Evolutionary conservation across 169 alveolate species (phyloP).

Genomic region (Amoebophrya sp.): DNA sequence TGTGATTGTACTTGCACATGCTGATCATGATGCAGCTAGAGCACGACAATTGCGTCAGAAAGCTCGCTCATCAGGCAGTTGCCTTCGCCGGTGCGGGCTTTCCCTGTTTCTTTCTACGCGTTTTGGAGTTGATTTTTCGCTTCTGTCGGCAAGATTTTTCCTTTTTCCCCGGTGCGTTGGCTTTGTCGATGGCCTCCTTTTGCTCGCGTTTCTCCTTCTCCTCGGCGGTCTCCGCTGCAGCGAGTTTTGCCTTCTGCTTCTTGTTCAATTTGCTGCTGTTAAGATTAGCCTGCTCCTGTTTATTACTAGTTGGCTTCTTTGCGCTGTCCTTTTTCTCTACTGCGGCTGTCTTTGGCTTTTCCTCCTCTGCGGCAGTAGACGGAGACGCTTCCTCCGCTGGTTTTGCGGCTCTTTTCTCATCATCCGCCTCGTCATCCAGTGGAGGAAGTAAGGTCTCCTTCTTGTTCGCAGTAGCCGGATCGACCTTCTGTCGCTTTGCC

Average conservation of each 20-base stretch:
- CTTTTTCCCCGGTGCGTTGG: background rate
- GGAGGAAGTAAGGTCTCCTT: too few relatives aligned
- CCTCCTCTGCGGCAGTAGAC: too few relatives aligned
- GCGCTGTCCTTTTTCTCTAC: background rate
- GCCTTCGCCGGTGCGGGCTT: too few relatives aligned
- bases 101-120: background rate
- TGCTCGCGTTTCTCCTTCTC: background rate
- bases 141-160: background rate
- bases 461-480: background rate
- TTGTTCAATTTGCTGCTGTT: background rate
- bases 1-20: too few relatives aligned
- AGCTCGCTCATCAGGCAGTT: too few relatives aligned
- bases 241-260: background rate
- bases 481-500: background rate
- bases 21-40: too few relatives aligned
- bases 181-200: background rate
- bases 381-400: too few relatives aligned
- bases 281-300: background rate
- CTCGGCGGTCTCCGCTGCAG: background rate
- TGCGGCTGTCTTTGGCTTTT: background rate
- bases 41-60: too few relatives aligned
- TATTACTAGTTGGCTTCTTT: background rate
- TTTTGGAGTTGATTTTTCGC: background rate
- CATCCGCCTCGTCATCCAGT: too few relatives aligned
- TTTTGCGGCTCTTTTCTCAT: too few relatives aligned